Percentiles rank a stretch among this genome's conserved stretches.
Conservation (phyloP, 108 stramenopile species). For the Nitzschia sp. region DNA sequence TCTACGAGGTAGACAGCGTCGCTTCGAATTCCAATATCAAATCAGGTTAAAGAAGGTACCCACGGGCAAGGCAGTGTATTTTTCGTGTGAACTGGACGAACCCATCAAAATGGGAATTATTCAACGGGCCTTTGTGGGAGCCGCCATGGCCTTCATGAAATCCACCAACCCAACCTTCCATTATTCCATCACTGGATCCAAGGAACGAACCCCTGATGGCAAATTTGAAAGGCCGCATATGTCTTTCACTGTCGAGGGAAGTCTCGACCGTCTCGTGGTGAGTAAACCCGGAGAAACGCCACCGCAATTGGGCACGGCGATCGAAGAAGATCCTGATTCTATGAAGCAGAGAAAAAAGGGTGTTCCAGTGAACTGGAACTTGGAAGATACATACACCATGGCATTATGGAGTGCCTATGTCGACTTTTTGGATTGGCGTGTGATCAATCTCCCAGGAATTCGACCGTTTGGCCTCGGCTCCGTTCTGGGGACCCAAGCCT, state of each 20-base stretch:
- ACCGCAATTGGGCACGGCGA: constrained; percentile 75
- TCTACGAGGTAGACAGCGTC: constrained; percentile 74
- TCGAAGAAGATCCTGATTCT: constrained; percentile 70
- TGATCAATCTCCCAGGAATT: constrained; percentile 83
- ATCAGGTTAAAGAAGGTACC: constrained; percentile 80
- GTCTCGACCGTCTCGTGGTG: constrained; percentile 84
- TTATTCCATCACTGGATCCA: constrained; percentile 43
- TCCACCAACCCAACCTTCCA: constrained; percentile 72
- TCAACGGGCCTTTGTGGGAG: constrained; percentile 80
- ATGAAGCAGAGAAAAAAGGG: constrained; percentile 71
- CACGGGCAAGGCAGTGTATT: constrained; percentile 63
- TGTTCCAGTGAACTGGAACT: constrained; percentile 61
- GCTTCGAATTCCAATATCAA: constrained; percentile 94
- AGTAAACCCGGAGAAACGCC: constrained; percentile 70
- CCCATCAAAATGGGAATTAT: constrained; percentile 87
- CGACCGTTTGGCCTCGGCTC: constrained; percentile 70
- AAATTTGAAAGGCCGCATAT: constrained; percentile 75
- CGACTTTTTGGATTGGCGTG: constrained; percentile 78
- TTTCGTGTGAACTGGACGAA: constrained; percentile 82
- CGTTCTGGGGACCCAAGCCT: constrained; percentile 65
- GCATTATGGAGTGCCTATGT: constrained; percentile 82
- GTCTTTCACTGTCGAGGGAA: constrained; percentile 79
- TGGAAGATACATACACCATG: constrained; percentile 84
- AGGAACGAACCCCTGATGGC: constrained; percentile 34
- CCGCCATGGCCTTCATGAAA: constrained; percentile 86